phyloP scores from a whole-genome alignment of 768 basidiomycete genomes.

The Agrocybe pediades region DNA sequence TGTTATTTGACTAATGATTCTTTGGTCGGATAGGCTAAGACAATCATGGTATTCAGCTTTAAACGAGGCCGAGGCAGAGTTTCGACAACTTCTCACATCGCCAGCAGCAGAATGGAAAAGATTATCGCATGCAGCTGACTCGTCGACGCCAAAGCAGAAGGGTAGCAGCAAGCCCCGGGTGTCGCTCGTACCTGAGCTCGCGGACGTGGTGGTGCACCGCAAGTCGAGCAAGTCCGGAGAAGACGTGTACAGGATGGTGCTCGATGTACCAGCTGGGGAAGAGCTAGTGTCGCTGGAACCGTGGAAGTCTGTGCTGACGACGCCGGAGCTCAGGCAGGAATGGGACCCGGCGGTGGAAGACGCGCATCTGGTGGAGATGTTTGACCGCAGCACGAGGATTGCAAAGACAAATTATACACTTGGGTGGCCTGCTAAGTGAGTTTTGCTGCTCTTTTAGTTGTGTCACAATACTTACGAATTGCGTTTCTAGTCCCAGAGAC shows the following conservation, averaged over 20 bases:
- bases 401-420: conserved; percentile 88
- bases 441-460: conserved; percentile 15
- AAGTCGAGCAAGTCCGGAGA: conserved; percentile 70
- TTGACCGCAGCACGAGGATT: conserved; percentile 85
- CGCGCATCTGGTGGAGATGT: conserved; percentile 79
- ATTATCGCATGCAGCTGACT: conserved; percentile 48
- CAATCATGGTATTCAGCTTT: conserved; percentile 83
- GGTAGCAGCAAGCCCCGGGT: conserved; percentile 63
- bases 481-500: conserved; percentile 83
- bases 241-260: conserved; percentile 75
- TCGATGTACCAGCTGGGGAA: conserved; percentile 76
- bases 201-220: conserved; percentile 80
- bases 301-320: conserved; percentile 80
- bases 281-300: conserved; percentile 67
- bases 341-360: conserved; percentile 95
- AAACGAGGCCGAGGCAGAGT: conserved; percentile 71
- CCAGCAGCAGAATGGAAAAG: conserved; percentile 83
- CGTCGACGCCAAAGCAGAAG: conserved; percentile 47
- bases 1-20: not conserved
- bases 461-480: conserved; percentile 2
- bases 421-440: conserved; percentile 97
- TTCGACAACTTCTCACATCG: conserved; percentile 76
- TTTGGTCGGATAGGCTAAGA: conserved; percentile 56
- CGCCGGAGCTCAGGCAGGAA: conserved; percentile 85
- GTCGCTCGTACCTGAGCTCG: conserved; percentile 55